Evolutionary conservation across 2,329 filamentous ascomycete genomes (phyloP), one percentile per base, ranked within the genome.

Genomic region (Verticillium isaacii): DNA sequence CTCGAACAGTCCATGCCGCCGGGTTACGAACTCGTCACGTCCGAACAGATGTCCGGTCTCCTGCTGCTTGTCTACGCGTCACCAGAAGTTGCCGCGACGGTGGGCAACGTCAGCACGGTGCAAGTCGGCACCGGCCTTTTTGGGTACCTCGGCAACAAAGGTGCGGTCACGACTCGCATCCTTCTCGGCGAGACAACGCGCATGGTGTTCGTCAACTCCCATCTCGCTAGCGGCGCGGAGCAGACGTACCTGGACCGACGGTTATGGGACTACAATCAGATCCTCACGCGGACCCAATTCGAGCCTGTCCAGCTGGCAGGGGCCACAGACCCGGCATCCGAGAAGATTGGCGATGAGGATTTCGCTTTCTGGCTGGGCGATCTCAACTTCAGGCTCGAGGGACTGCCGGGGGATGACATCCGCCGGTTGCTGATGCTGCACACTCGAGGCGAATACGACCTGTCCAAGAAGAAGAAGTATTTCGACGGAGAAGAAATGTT

Each of bases 351-450:
- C 1, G 91, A 96, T 45, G 94, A 96, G 66, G 95, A 99, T 71
- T 93, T 97, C 76, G 87, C 89, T 0, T 97, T 99, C 70, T 98
- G 94, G 92, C 91, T 97, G 70, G 95, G 95, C 7, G 95, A 99
- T 73, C 81, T 99, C 52, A 99, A 99, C 73, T 99, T 97, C 71
- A 87, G 95, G 36, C 82, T 99, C 0, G 92, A 96, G 58, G 91
- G 89, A 55, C 85, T 98, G 57, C 91, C 94, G 0, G 93, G 93
- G 1, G 90, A 95, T 41, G 95, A 99, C 72, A 95, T 99, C 56
- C 85, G 94, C 36, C 86, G 90, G 57, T 78, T 98, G 7, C 80
- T 99, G 41, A 90, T 89, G 70, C 82, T 97, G 5, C 94, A 97
- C 73, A 90, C 91, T 0, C 83, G 84, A 37, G 92, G 92, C 62